Evolutionary conservation across 805 yeast genomes (phyloP).

Genomic region (Wickerhamomyces chambardii): DNA sequence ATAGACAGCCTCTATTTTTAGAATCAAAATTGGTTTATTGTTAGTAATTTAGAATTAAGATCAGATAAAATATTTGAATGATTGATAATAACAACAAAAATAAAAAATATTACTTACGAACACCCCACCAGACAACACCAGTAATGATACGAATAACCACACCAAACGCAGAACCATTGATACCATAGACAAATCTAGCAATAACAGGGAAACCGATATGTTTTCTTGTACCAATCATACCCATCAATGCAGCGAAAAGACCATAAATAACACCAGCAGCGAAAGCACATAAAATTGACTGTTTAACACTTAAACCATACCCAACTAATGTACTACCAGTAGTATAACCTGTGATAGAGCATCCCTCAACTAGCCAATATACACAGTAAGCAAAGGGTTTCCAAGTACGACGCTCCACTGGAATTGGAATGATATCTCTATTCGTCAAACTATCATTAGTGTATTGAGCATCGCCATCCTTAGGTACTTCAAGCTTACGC

Average conservation of each 20-base stretch:
- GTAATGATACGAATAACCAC: constrained; percentile 26
- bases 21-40: too few relatives aligned
- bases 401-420: constrained; percentile 26
- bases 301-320: constrained; percentile 18
- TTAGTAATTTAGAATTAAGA: too few relatives aligned
- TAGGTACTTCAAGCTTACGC: constrained; percentile 17
- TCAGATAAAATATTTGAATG: too few relatives aligned
- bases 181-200: constrained; percentile 28
- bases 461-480: constrained; percentile 14
- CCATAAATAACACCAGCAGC: constrained; percentile 20
- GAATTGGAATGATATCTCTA: constrained; percentile 29
- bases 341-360: constrained; percentile 27
- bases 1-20: too few relatives aligned
- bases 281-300: constrained; percentile 16
- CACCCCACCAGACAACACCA: too few relatives aligned
- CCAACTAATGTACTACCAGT: constrained; percentile 21
- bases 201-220: constrained; percentile 28
- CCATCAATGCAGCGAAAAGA: constrained; percentile 12
- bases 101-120: too few relatives aligned
- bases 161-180: constrained; percentile 23
- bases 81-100: too few relatives aligned
- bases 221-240: constrained; percentile 18
- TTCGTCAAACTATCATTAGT: constrained; percentile 24
- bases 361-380: constrained; percentile 28
- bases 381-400: constrained; percentile 21